Evolutionary conservation across 2,329 filamentous ascomycete species (phyloP), one percentile per base, ranked within the genome.

Genomic region (Hymenoscyphus fructigenus): DNA sequence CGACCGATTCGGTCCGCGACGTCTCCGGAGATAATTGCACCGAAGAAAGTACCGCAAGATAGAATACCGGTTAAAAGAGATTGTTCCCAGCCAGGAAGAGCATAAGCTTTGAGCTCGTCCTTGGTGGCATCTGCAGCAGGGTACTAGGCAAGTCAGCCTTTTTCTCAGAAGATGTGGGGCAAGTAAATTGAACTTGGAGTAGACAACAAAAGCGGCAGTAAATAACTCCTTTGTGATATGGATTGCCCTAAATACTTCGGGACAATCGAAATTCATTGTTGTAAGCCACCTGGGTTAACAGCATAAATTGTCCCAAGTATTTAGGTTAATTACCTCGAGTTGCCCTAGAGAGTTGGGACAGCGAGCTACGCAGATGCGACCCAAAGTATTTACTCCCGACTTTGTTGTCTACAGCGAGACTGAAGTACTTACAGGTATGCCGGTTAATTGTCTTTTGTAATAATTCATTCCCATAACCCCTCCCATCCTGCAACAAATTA

Each of bases 51-150:
- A 80, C 79, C 78, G 83, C 84, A 57, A 87, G 80, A 5, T 84
- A 84, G 76, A 81, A 88, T 85, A 29, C 85, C 81, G 34, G 83
- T 81, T 79, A 81, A 81, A 32, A 80, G 80, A 78, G 78, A 29
- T 78, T 81, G 61, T 57, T 88, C 88, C 88, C 88, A 91, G 2
- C 85, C 86, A 1, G 87, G 85, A 65, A 89, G 76, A 32, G 87
- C 89, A 5, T 85, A 87, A 20, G 78, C 81, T 28, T 88, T 84
- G 74, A 89, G 89, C 73, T 89, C 85, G 66, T 79, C 79, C 63
- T 83, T 83, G 5, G 84, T 88, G 70, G 63, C 65, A 38, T 65
- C 61, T 28, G 59, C 7, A 28, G 14, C 61, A 9, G 65, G 66
- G 56, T 67, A 67, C 65, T 67, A 50, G 57, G 17, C 20, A 55